Evolutionary conservation across 192 early-diverging fungal species (phyloP), one percentile per base, ranked within the genome.

Genomic region (Backusella circina): DNA sequence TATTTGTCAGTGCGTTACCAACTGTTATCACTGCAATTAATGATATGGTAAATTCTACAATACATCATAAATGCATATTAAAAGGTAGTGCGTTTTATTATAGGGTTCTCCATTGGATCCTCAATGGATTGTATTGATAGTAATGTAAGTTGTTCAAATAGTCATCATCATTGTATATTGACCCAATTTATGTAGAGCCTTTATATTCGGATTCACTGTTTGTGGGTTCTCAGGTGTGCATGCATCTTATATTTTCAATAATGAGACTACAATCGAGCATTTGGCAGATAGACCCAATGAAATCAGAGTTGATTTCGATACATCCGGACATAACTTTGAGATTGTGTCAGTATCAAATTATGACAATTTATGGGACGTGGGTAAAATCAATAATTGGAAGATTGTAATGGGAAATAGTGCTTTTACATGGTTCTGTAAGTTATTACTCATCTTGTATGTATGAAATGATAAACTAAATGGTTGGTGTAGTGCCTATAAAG

Each of bases 211-310:
- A 2, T 50, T 86, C 39, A 79, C 77, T 0, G 76, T 88, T 15
- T 65, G 80, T 28, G 81, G 80, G 23, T 88, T 88, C 72, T 74
- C 82, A 13, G 65, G 75, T 15, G 80, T 82, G 7, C 86, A 88
- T 71, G 47, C 72, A 26, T 76, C 77, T 5, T 82, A 86, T 65
- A 88, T 88, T 31, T 47, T 86, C 0, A 35, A 77, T 23, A 88
- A 88, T 70, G 66, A 75, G 18, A 86, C 86, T 0, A 88, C 86
- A 0, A 88, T 88, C 30, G 86, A 88, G 50, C 74, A 79, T 39
- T 76, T 86, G 21, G 35, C 64, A 28, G 82, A 80, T 23, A 79
- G 85, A 10, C 51, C 38, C 1, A 50, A 78, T 1, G 79, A 86
- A 13, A 79, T 84, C n/a, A 67, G 78, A 16, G 64, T 87, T 16